A percentile compares a stretch with the other conserved stretches of the same genome.
Conservation (phyloP, 2,329 filamentous ascomycete species). For the Ascochyta viciae-villosae region DNA sequence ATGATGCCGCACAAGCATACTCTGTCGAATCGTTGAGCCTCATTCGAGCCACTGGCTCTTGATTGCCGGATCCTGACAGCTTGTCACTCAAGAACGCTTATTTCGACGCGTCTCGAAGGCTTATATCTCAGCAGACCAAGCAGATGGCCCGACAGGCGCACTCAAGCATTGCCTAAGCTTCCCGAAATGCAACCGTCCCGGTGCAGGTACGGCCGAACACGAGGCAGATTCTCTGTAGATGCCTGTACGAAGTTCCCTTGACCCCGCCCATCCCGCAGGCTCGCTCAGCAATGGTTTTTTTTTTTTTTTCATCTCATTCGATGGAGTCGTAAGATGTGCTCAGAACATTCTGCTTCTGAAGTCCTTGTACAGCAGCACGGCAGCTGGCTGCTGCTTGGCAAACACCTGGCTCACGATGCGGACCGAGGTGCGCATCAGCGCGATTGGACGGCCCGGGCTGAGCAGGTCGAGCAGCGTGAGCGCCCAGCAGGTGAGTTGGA, state of each 20-base stretch:
- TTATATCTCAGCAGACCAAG: background rate
- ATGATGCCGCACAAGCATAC: background rate
- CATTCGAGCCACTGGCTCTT: background rate
- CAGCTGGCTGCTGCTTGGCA: slow-evolving; percentile 26
- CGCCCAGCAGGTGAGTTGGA: slow-evolving; percentile 43
- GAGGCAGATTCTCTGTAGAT: background rate
- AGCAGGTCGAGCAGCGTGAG: slow-evolving; percentile 42
- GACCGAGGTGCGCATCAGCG: slow-evolving; percentile 29
- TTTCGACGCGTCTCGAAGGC: background rate
- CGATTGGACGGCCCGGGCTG: slow-evolving; percentile 36
- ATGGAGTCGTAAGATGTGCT: background rate
- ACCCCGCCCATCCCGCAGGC: too few relatives aligned
- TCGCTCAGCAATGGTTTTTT: background rate
- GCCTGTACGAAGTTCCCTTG: too few relatives aligned
- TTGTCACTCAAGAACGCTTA: background rate
- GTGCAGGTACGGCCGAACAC: background rate
- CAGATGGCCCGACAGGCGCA: background rate
- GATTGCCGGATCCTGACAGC: background rate
- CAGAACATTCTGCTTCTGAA: slow-evolving; percentile 22
- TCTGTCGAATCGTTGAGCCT: background rate
- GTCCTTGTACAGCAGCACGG: slow-evolving; percentile 27
- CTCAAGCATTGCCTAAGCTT: background rate
- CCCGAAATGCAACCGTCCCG: background rate
- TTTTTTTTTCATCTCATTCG: background rate
- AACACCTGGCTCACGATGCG: slow-evolving; percentile 26